Evolutionary conservation across 768 basidiomycete species (phyloP).

Genomic region (Lyophyllum atratum): DNA sequence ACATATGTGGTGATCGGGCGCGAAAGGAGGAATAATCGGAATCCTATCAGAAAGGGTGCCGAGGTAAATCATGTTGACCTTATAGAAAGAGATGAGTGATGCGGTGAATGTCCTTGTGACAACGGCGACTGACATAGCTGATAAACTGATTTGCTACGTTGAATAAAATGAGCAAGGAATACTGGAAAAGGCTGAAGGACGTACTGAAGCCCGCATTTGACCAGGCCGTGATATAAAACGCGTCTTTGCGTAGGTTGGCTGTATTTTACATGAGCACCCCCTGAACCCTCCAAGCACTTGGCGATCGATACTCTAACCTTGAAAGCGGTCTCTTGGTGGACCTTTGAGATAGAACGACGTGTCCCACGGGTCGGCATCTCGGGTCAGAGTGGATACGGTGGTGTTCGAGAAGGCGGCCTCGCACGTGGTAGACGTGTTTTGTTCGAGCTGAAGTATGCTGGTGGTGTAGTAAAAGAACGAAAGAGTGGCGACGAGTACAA

Average conservation of each 20-base stretch:
- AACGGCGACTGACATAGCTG: constrained; percentile 26
- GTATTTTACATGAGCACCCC: neutral
- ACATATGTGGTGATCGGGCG: constrained; percentile 41
- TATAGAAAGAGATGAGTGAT: neutral
- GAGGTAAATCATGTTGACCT: constrained; percentile 54
- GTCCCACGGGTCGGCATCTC: constrained; percentile 9
- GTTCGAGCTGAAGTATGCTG: neutral
- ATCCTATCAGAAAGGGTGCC: constrained; percentile 43
- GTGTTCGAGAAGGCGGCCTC: neutral
- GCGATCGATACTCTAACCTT: constrained; percentile 6
- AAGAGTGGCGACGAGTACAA: neutral
- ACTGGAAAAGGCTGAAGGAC: constrained; percentile 8
- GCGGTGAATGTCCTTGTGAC: neutral
- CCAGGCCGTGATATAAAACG: constrained; percentile 58
- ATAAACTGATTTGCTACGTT: constrained; percentile 37
- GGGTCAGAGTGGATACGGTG: neutral
- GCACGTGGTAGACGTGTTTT: neutral
- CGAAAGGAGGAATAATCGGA: constrained; percentile 51
- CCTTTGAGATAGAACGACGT: constrained; percentile 13
- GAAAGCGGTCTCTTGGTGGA: constrained; percentile 10
- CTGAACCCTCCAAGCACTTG: neutral
- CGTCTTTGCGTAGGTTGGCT: constrained; percentile 52
- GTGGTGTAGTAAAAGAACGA: constrained; percentile 1
- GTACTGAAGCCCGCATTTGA: constrained; percentile 56
- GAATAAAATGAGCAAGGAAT: neutral